Base-by-base conservation (phyloP, 1,139 yeast genomes). In the Suhomyces bribrorum region DNA sequence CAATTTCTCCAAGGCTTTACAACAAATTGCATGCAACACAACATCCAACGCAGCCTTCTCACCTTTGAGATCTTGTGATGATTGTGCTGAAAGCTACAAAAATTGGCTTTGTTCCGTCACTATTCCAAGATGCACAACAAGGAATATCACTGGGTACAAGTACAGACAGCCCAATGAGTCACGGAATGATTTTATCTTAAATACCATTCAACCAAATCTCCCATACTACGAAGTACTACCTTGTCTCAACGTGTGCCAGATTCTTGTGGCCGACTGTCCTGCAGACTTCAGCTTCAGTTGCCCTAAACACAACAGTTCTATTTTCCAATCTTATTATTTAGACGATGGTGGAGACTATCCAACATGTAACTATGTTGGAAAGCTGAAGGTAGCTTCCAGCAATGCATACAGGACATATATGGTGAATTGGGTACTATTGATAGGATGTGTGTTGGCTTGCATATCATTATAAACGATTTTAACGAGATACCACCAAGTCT, bases 71-170 rank as follows among this genome's bases (percentile, higher is more conserved):
- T 69, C 82, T 0, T 92, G 98, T 54, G 73, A 67, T 9, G 83
- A 86, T 53, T 92, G 98, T 58, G 75, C 77, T 1, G 52, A 60
- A 3, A 73, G 92, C 2, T 92, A 92, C 59, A 82, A 80, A 52
- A 75, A 83, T 52, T 92, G 98, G 98, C 70, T 92, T 14, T 92
- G 98, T 63, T 76, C 95, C 0, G 88, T 87, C 5, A 72, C 89
- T 0, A 86, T 92, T n/a, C 97, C 98, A 0, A 67, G 97, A 25
- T 92, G 98, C 53, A 67, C 85, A 0, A 55, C 60, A 1, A 44
- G 61, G 34, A 59, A 75, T 22, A 58, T 69, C 5, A 54, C 73
- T 0, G 81, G 77, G 12, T 39, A 39, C 27, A 12, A 28, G 13
- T 79, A 80, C 54, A 59, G 61, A 22, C 61, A 64, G 3, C 62